Evolutionary conservation across 2,329 filamentous ascomycete species (phyloP), one percentile per base, ranked within the genome.

Genomic region (Geoglossum cookeanum): DNA sequence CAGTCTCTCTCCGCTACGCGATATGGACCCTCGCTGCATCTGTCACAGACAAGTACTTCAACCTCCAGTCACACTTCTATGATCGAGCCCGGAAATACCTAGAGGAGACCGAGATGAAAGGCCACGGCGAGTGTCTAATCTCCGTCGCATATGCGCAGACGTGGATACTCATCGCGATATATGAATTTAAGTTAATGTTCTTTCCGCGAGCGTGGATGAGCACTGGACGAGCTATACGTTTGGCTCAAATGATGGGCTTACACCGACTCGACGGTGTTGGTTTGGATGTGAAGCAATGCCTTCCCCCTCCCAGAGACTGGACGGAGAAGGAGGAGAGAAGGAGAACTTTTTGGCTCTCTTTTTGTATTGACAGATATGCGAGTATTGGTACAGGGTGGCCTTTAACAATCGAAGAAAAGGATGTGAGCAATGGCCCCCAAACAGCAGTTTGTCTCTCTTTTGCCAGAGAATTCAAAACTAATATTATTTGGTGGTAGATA

Each of bases 381-480:
- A 96, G 89, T 65, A 92, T 96, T 58, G 92, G 92, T 37, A 97
- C 92, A 1, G 92, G 92, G 5, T 97, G 92, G 92, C 92, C 92
- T 0, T 91, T 97, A 86, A 82, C 79, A 0, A 80, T 97, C 57
- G 91, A 97, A 62, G 92, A 98, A 70, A 80, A 78, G 66, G 92
- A 98, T 68, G 78, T 81, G 64, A 69, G 75, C 65, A 29, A 27
- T 39, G 30, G 17, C 55, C 51, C 7, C 33, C 15, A 39, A 30
- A 13, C 17, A 6, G 29, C 27, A 22, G 1, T 15, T n/a, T 27
- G 5, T 27, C 33, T 11, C 30, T 13, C 22, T 33, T 47, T 29
- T 17, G 49, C 30, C 9, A 29, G 42, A 17, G 15, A 13, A 33
- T 33, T 42, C 59, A 30, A 59, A 29, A 13, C 22, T 59, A 37